Evolutionary conservation across 768 basidiomycete species (phyloP).

Genomic region (Boletus bicolor): DNA sequence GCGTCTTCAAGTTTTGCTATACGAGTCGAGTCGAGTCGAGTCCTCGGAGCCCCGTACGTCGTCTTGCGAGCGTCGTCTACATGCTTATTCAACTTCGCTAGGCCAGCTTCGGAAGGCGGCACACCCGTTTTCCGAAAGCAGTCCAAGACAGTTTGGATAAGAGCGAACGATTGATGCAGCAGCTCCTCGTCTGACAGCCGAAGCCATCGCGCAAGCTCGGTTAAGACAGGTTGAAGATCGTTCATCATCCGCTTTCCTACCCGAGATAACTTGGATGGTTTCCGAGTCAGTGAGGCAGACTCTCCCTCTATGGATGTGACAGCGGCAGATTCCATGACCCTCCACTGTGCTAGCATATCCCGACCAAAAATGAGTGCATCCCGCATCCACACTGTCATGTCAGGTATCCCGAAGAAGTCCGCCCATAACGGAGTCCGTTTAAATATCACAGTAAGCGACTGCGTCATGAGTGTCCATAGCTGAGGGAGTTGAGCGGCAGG

Average conservation of each 20-base stretch:
- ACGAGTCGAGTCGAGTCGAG: constrained; percentile 51
- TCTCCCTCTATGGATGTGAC: constrained; percentile 22
- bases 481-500: constrained; percentile 55
- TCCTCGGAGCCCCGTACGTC: constrained; percentile 44
- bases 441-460: constrained; percentile 80
- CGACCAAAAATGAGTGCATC: constrained; percentile 93
- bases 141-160: constrained; percentile 75
- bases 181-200: constrained; percentile 91
- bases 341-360: constrained; percentile 79
- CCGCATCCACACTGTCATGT: constrained; percentile 97
- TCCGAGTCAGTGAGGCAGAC: constrained; percentile 22
- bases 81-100: constrained; percentile 67
- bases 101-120: constrained; percentile 49
- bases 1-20: constrained; percentile 65
- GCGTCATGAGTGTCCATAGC: constrained; percentile 82
- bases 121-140: constrained; percentile 66
- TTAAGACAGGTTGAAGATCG: constrained; percentile 73
- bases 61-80: constrained; percentile 57
- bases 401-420: constrained; percentile 67
- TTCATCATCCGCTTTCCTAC: constrained; percentile 73
- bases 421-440: constrained; percentile 83
- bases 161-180: constrained; percentile 81
- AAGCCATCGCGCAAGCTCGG: constrained; percentile 82
- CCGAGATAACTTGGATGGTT: constrained; percentile 48
- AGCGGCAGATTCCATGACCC: constrained; percentile 69